A percentile compares a stretch with the other conserved stretches of the same genome.
These are phyloP conservation scores for Deuterostichococcus epilithicus DNA, from an alignment of 139 green algal species.

Conservation along the genomic window DNA sequence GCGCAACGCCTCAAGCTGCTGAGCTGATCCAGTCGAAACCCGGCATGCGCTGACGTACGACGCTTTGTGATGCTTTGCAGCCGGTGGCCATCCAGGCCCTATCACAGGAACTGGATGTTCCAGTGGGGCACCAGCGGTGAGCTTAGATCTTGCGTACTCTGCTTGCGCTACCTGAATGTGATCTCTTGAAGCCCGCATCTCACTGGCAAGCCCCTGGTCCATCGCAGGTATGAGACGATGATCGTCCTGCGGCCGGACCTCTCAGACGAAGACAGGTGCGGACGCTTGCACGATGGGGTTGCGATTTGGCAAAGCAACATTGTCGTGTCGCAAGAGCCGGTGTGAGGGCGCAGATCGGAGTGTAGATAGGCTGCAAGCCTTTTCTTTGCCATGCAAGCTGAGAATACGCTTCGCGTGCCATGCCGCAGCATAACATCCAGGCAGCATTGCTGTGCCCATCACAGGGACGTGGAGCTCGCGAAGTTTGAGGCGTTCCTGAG, in stretches of 20 bases:
- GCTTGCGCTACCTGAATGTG: slow-evolving; percentile 5
- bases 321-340: too few relatives aligned
- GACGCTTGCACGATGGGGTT: too few relatives aligned
- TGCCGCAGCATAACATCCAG: not conserved
- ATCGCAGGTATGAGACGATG: slow-evolving; percentile 90
- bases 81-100: not conserved
- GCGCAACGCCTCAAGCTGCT: too few relatives aligned
- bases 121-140: not conserved
- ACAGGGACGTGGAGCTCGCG: slow-evolving; percentile 78
- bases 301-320: too few relatives aligned
- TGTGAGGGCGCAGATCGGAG: too few relatives aligned
- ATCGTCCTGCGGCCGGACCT: slow-evolving; percentile 74
- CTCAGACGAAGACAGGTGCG: slow-evolving; percentile 71
- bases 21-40: too few relatives aligned
- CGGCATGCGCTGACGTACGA: too few relatives aligned
- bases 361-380: not conserved
- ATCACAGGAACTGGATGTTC: not conserved
- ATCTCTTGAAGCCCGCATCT: too few relatives aligned
- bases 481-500: slow-evolving; percentile 90
- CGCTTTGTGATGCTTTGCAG: not conserved
- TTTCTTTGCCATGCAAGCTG: slow-evolving; percentile 4
- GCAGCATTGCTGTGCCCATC: not conserved
- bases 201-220: too few relatives aligned
- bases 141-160: not conserved
- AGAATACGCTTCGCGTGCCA: not conserved